phyloP scores from a whole-genome alignment of 176 grass and related monocot species.

The Thinopyrum elongatum region DNA sequence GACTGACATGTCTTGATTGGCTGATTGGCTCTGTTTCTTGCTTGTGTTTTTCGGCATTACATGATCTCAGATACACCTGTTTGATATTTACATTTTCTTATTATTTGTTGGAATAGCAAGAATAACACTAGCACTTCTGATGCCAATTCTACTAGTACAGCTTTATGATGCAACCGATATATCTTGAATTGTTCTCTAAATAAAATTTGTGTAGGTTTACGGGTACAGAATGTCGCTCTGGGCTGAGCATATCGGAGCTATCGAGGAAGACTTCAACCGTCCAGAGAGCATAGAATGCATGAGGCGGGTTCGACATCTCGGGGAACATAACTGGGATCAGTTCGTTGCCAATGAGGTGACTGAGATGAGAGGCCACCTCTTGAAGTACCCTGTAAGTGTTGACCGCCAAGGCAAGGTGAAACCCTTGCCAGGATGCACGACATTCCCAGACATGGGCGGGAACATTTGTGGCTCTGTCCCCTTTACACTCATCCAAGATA shows the following conservation, averaged over 20 bases:
- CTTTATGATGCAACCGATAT: neutral
- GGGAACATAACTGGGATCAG: constrained; percentile 58
- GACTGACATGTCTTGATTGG: neutral
- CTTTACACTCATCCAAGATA: constrained; percentile 52
- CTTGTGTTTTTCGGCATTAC: neutral
- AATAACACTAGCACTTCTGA: neutral
- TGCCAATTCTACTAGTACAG: neutral
- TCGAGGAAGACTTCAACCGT: constrained; percentile 53
- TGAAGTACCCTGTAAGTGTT: constrained; percentile 67
- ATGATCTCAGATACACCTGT: neutral
- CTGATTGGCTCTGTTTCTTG: neutral
- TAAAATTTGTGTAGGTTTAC: constrained; percentile 47
- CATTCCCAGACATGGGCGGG: constrained; percentile 60
- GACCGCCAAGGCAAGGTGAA: constrained; percentile 60
- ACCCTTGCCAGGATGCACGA: constrained; percentile 27
- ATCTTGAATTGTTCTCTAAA: neutral
- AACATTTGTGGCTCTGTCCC: constrained; percentile 55
- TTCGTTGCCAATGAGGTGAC: constrained; percentile 56
- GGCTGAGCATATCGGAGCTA: constrained; percentile 60
- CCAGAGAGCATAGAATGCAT: constrained; percentile 76
- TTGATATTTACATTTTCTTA: neutral
- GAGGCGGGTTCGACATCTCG: constrained; percentile 41
- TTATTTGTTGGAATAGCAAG: neutral
- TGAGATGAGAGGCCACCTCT: constrained; percentile 68
- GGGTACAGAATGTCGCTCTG: constrained; percentile 82